Base-by-base conservation (phyloP, 257 asterid genomes). In the Anisodus acutangulus region DNA sequence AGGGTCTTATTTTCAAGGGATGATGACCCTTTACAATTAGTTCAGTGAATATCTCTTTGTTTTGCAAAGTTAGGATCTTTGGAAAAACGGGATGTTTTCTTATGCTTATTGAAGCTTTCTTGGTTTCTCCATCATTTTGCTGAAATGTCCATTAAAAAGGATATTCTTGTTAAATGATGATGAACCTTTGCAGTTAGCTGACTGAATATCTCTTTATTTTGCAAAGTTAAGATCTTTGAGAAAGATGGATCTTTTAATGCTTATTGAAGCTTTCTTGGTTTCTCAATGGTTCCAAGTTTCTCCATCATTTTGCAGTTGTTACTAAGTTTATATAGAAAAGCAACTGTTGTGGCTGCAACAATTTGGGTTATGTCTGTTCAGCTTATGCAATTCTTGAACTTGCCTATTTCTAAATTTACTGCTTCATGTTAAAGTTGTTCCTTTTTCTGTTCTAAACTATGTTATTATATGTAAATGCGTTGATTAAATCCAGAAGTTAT, bases 391-490 rank as follows among this genome's bases (percentile, higher is more conserved):
- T 71, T 71, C 80, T 45, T 57, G 17, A 63, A 58, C 51, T 82
- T 22, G 79, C 17, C 79, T 19, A 62, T 62, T 19, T 62, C 37
- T 8, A 26, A 64, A 64, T 64, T 64, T 26, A 26, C 43, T 49
- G 22, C 62, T 49, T 74, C 81, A 74, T 74, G 81, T 49, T 76
- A 12, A 26, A 53, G 22, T 26, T 22, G 81, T 22, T 22, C 63
- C 12, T 26, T 11, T 74, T 49, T 22, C 62, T 76, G 63, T 49
- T 7, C 26, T 76, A 8, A 76, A 12, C 15, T 31, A 82, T 82
- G 85, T 37, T 57, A 81, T 51, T 57, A 82, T 62, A 81, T 62
- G 81, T 81, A 82, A 82, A 85, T 78, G 39, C 79, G 12, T 49
- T 82, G 84, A 59, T 84, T 57, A 39, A 31, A 66, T 80, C 35